A percentile compares a stretch with the other conserved stretches of the same genome.
Evolutionary conservation across 139 green algal genomes (phyloP).

Genomic region (Tetraselmis striata): DNA sequence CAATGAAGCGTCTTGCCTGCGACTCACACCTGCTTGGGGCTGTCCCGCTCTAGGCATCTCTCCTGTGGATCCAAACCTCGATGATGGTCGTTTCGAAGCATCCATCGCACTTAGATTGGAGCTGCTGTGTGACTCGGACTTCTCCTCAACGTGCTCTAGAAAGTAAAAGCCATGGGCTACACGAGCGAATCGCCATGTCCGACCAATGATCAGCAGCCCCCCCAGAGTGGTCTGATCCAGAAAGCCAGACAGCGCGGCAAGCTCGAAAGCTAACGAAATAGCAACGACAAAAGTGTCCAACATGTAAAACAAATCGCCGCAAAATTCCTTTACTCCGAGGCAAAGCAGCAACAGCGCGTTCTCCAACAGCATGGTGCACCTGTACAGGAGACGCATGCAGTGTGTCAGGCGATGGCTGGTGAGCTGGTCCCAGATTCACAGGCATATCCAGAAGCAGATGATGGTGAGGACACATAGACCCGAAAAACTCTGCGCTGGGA

Average conservation of each 20-base stretch:
- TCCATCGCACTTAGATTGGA: neutral
- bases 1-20: too few species aligned
- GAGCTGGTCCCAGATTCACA: too few species aligned
- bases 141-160: neutral
- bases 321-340: neutral
- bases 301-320: neutral
- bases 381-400: too few species aligned
- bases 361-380: neutral
- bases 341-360: neutral
- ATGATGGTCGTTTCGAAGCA: neutral
- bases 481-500: too few species aligned
- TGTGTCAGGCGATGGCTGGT: too few species aligned
- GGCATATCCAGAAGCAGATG: too few species aligned
- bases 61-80: neutral
- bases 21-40: too few species aligned
- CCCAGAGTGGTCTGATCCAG: neutral
- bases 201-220: neutral
- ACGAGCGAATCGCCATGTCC: neutral
- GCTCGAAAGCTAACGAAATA: neutral
- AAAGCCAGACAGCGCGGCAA: neutral
- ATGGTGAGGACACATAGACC: too few species aligned
- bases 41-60: neutral
- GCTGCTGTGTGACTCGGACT: neutral
- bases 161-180: neutral
- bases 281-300: neutral